These are phyloP conservation scores for Picochlorum sp. DNA, from an alignment of 139 green algal species.

Conservation along the genomic window DNA sequence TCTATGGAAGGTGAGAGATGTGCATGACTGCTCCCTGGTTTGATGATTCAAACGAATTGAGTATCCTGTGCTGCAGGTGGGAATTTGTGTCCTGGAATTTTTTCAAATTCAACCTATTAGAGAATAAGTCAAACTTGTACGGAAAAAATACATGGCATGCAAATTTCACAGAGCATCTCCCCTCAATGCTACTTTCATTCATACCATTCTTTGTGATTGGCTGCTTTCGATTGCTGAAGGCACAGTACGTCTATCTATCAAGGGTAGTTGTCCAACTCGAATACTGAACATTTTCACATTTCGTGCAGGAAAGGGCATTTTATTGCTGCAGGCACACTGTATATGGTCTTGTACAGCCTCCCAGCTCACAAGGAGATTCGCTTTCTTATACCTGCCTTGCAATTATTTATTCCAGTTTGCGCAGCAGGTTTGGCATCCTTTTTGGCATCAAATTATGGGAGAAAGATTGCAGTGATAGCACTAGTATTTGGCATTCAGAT, in stretches of 20 bases:
- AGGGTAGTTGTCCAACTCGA: no score
- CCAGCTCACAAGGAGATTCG: constrained; percentile 52
- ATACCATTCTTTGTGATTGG: constrained; percentile 24
- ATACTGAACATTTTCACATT: neutral
- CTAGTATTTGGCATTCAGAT: constrained; percentile 23
- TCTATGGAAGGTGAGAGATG: neutral
- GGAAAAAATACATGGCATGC: constrained; percentile 65
- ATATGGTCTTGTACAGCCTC: constrained; percentile 37
- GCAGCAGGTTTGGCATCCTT: constrained; percentile 7
- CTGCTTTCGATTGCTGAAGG: no score
- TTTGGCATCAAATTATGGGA: neutral
- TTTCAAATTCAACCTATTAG: constrained; percentile 60
- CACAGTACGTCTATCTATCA: no score
- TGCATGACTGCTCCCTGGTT: neutral
- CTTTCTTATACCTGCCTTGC: constrained; percentile 42
- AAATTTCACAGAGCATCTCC: constrained; percentile 43
- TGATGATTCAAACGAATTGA: neutral
- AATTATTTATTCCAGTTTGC: constrained; percentile 35
- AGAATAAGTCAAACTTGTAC: constrained; percentile 38
- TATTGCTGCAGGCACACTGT: constrained; percentile 11
- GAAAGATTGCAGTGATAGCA: neutral
- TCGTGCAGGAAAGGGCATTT: neutral
- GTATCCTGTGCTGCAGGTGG: constrained; percentile 22
- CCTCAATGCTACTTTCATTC: constrained; percentile 19
- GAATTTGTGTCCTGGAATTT: constrained; percentile 54